phyloP scores from a whole-genome alignment of 495 filamentous ascomycete genomes.

The Talaromyces adpressus region DNA sequence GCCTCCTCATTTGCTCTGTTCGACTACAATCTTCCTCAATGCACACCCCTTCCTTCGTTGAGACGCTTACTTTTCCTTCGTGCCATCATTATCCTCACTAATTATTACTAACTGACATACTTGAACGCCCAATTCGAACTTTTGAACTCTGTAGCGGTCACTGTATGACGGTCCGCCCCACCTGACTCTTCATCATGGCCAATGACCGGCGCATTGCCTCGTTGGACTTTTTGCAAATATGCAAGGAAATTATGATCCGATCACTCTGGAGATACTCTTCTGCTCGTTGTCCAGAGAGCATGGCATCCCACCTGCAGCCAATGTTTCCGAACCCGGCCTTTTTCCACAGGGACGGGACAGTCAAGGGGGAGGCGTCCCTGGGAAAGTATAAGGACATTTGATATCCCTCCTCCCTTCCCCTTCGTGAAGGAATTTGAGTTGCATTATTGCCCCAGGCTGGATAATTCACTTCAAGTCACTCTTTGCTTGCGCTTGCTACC shows the following conservation, averaged over 20 bases:
- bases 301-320: slow-evolving; percentile 8
- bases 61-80: neutral
- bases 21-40: slow-evolving; percentile 2
- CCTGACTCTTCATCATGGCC: slow-evolving; percentile 9
- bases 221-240: slow-evolving; percentile 20
- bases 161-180: slow-evolving; percentile 3
- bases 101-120: neutral
- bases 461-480: neutral
- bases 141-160: neutral
- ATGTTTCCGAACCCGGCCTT: slow-evolving; percentile 6
- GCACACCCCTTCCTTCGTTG: slow-evolving; percentile 4
- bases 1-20: slow-evolving; percentile 1
- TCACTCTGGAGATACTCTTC: neutral
- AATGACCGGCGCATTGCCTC: slow-evolving; percentile 13
- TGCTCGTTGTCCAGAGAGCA: slow-evolving; percentile 10
- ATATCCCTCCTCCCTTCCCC: slow-evolving; percentile 6
- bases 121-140: neutral
- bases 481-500: neutral
- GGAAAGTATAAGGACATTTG: slow-evolving; percentile 6
- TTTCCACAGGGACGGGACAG: slow-evolving; percentile 1
- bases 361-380: slow-evolving; percentile 5
- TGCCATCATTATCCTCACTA: slow-evolving; percentile 3
- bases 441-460: neutral
- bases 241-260: slow-evolving; percentile 20
- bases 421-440: neutral